Conservation (phyloP, 2,329 filamentous ascomycete genomes). For the Colletotrichum falcatum region DNA sequence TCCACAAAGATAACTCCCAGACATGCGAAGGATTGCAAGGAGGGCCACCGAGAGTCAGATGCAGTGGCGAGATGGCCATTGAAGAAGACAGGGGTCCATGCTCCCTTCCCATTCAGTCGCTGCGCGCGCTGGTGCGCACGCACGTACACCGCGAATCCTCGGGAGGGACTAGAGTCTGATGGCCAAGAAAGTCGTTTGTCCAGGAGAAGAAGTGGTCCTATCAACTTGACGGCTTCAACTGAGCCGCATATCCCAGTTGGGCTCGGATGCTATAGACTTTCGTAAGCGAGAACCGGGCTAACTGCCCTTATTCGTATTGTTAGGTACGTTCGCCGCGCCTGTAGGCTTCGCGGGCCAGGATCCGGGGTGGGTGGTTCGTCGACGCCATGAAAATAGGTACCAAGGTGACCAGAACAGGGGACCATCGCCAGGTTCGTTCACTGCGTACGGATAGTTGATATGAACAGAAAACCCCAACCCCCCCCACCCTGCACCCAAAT, state of each 20-base stretch:
- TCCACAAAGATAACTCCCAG: background rate
- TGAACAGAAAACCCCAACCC: too few species aligned
- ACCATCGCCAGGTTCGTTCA: background rate
- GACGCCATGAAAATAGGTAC: background rate
- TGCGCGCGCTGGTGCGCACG: background rate
- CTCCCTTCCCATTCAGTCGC: background rate
- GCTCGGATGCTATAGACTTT: background rate
- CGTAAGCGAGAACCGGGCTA: background rate
- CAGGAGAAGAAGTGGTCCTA: background rate
- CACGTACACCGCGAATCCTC: background rate
- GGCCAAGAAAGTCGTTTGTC: background rate
- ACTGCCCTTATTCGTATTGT: too few species aligned
- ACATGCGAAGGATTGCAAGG: background rate
- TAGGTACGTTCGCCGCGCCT: background rate
- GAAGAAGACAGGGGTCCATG: slow-evolving; percentile 2
- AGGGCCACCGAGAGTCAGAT: background rate
- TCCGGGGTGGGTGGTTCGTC: background rate
- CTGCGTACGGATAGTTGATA: too few species aligned
- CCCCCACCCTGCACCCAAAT: too few species aligned
- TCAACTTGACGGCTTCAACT: background rate
- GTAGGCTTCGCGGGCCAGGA: slow-evolving; percentile 9
- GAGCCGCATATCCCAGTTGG: slow-evolving; percentile 5
- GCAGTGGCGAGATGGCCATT: background rate
- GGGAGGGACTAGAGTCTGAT: background rate
- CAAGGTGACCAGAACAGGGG: background rate